These are phyloP conservation scores for Coniochaeta sp. DNA, from an alignment of 2,329 filamentous ascomycete genomes.

Conservation along the genomic window DNA sequence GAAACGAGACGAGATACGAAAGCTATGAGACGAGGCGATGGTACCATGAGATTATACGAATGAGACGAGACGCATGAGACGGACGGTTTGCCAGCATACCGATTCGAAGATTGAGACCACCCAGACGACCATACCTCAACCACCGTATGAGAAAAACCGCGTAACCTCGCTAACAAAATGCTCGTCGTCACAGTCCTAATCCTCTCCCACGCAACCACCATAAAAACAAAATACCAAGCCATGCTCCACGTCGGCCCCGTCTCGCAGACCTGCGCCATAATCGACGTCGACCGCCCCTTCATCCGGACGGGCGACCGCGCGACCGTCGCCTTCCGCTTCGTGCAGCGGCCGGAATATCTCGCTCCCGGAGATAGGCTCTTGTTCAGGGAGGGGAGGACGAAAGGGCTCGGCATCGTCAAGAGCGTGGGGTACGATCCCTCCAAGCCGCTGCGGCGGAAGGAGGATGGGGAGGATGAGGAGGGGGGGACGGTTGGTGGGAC, in stretches of 20 bases:
- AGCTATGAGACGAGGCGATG: too few relatives aligned
- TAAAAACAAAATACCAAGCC: constrained; percentile 93
- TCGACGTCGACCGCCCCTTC: constrained; percentile 93
- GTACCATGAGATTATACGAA: too few relatives aligned
- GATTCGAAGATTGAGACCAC: too few relatives aligned
- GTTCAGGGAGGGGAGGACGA: constrained; percentile 91
- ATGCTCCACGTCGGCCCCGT: constrained; percentile 97
- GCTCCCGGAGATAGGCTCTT: constrained; percentile 81
- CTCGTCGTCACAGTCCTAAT: constrained; percentile 61
- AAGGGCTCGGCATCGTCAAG: constrained; percentile 92
- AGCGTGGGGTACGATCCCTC: constrained; percentile 75
- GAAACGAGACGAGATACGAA: too few relatives aligned
- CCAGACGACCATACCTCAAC: too few relatives aligned
- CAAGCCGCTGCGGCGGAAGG: constrained; percentile 30
- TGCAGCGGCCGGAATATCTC: constrained; percentile 89
- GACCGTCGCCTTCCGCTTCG: constrained; percentile 87
- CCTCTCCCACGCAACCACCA: constrained; percentile 91
- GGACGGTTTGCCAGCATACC: too few relatives aligned
- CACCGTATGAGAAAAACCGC: too few relatives aligned
- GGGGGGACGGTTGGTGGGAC: background rate
- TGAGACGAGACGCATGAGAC: too few relatives aligned
- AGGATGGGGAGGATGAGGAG: background rate
- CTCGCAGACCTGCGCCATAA: constrained; percentile 92
- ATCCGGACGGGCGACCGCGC: constrained; percentile 95
- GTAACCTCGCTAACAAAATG: background rate